Evolutionary conservation across 2,329 filamentous ascomycete genomes (phyloP).

Genomic region (Penicillium sp.): DNA sequence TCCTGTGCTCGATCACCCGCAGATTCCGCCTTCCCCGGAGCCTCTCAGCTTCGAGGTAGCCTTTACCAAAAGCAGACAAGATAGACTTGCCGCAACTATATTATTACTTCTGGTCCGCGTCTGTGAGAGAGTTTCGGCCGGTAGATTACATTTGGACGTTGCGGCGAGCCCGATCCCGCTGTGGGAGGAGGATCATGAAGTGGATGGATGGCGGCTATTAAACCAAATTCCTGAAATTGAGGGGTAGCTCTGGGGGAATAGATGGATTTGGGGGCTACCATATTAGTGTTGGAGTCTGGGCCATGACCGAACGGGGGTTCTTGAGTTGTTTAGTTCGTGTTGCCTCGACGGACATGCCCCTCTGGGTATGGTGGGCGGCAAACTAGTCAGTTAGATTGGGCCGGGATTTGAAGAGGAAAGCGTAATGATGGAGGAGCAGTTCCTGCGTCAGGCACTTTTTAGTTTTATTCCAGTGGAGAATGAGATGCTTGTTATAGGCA

Average conservation of each 20-base stretch:
- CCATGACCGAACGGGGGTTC: neutral
- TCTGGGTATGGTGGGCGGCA: neutral
- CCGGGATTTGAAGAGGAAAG: neutral
- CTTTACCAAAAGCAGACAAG: neutral
- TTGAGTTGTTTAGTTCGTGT: neutral
- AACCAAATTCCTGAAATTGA: constrained; percentile 5
- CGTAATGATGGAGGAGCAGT: neutral
- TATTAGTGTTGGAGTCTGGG: neutral
- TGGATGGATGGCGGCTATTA: neutral
- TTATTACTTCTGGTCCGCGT: too few species aligned
- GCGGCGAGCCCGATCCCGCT: neutral
- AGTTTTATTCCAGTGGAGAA: too few species aligned
- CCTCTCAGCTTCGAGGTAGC: neutral
- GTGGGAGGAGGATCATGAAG: neutral
- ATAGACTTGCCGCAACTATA: neutral
- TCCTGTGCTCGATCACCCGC: neutral
- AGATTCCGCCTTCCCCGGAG: neutral
- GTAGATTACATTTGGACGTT: neutral
- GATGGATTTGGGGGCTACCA: neutral
- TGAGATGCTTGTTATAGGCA: too few species aligned
- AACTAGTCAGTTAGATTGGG: neutral
- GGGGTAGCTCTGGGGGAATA: neutral
- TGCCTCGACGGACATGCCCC: neutral
- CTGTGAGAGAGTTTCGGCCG: neutral
- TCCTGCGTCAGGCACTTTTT: neutral